A percentile compares a stretch with the other conserved stretches of the same genome.
Conservation (phyloP, 129 eudicot genomes). For the Glebionis coronaria region DNA sequence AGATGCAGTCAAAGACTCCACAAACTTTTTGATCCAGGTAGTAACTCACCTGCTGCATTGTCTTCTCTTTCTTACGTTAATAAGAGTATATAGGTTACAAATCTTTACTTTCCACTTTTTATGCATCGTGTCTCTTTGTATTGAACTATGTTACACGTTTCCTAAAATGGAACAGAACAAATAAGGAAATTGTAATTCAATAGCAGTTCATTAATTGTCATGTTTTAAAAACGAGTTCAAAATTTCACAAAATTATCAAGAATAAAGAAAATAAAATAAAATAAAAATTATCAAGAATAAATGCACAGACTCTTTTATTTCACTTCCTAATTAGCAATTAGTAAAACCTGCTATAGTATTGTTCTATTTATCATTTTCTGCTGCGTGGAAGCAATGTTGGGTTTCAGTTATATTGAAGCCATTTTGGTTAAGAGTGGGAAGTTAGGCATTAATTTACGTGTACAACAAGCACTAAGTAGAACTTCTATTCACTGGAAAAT, state of each 20-base stretch:
- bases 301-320: conserved; percentile 7
- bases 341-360: background rate
- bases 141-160: conserved; percentile 5
- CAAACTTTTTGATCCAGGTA: conserved; percentile 86
- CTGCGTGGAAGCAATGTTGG: background rate
- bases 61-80: background rate
- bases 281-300: background rate
- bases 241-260: background rate
- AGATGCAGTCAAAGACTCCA: conserved; percentile 84
- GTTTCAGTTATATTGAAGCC: background rate
- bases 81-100: background rate
- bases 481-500: background rate
- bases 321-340: background rate
- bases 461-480: background rate
- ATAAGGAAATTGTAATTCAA: background rate
- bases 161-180: background rate
- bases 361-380: background rate
- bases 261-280: too few relatives aligned
- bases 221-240: background rate
- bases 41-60: conserved; percentile 3
- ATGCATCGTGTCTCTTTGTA: conserved; percentile 1
- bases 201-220: background rate
- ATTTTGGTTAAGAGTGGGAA: background rate
- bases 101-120: background rate
- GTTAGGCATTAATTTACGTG: background rate